Evolutionary conservation across 257 asterid species (phyloP), one percentile per base, ranked within the genome.

Genomic region (Vinca minor): DNA sequence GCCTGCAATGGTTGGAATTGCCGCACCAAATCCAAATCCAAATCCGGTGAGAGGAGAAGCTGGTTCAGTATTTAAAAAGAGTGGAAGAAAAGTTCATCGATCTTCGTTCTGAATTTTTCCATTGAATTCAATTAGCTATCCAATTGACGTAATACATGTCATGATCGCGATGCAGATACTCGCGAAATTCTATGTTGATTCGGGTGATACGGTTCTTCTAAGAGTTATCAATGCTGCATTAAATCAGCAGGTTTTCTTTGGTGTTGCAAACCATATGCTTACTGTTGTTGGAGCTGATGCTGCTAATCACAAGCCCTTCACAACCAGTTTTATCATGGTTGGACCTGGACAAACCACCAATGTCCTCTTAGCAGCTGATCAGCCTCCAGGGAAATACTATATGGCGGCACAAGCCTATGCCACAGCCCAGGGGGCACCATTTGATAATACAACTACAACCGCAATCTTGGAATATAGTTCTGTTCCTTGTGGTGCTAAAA

Each of bases 261-360:
- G 82, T 0, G 86, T 83, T 1, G 82, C 94, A 56, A 74, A 79
- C 82, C 94, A 85, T 78, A 54, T 52, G 45, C 84, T 85, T 4
- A 83, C 84, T 2, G 89, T 85, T 10, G 85, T 85, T 45, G 89
- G 81, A 32, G 67, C 80, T 34, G 94, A 85, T 67, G 85, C 85
- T 55, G 61, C 77, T 63, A 81, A 81, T 45, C 59, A 57, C 76
- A 83, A 79, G 79, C 89, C 87, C 67, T 79, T 83, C 71, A 14
- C 80, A 8, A 77, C 89, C 26, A 70, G 63, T 10, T 74, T 77
- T 44, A 73, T 85, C 73, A 83, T 85, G 94, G 58, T 83, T 52
- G 94, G 89, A 38, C 94, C 94, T 2, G 94, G 94, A 0, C 94
- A 85, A 50, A 83, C 87, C 11, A 81, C 94, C 5, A 69, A 78